These are phyloP conservation scores for Russula olivacea DNA, from an alignment of 768 basidiomycete genomes.

Conservation along the genomic window DNA sequence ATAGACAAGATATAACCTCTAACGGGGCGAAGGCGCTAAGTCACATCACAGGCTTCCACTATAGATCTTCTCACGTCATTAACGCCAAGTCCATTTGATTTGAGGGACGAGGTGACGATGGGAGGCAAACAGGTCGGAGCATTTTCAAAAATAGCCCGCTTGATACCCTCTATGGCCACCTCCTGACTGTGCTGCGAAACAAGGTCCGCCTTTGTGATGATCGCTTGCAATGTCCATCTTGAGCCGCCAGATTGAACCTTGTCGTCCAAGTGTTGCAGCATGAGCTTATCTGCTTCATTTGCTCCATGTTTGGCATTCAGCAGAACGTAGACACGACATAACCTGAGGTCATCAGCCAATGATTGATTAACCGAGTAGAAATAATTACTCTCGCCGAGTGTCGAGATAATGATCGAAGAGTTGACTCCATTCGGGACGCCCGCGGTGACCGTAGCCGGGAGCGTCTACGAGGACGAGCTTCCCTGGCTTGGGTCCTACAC, in stretches of 20 bases:
- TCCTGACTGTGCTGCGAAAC: conserved; percentile 34
- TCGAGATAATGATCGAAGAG: conserved; percentile 61
- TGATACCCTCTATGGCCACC: conserved; percentile 39
- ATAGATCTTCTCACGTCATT: conserved; percentile 54
- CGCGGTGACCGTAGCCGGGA: conserved; percentile 73
- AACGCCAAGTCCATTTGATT: conserved; percentile 50
- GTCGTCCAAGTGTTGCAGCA: conserved; percentile 51
- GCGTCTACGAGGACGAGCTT: conserved; percentile 68
- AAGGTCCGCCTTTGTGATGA: conserved; percentile 67
- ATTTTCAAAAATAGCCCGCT: conserved; percentile 45
- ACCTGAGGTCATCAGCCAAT: conserved; percentile 34
- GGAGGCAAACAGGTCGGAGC: conserved; percentile 61
- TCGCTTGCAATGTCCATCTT: conserved; percentile 57
- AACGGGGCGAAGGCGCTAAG: conserved; percentile 23
- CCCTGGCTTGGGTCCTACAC: conserved; percentile 49
- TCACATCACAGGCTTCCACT: conserved; percentile 46
- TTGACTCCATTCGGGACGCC: conserved; percentile 69
- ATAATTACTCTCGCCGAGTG: conserved; percentile 53
- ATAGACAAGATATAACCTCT: neutral
- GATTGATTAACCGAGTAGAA: neutral
- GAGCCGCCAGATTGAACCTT: conserved; percentile 34
- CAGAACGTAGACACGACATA: conserved; percentile 64
- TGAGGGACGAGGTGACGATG: conserved; percentile 47
- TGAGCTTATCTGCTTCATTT: conserved; percentile 48
- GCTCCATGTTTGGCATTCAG: conserved; percentile 64